phyloP scores from a whole-genome alignment of 1,139 yeast species.

The Candida pseudoviswanathii region DNA sequence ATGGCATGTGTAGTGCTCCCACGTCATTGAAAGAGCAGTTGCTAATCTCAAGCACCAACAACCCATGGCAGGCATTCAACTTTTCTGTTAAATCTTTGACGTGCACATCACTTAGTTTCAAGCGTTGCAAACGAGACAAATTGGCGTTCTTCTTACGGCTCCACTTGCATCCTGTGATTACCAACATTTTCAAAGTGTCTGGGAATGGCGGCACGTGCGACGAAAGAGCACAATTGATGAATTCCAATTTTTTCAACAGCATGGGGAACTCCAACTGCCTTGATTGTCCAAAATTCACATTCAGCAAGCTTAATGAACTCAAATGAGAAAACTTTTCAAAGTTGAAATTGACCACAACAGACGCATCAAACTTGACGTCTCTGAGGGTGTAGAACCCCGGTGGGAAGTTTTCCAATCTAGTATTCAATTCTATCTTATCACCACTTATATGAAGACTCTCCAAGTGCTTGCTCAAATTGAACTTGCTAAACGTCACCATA shows the following conservation, averaged over 20 bases:
- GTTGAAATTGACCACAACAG: conserved; percentile 12
- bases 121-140: conserved; percentile 11
- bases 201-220: conserved; percentile 16
- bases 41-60: conserved; percentile 12
- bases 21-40: conserved; percentile 6
- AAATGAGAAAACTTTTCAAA: conserved; percentile 13
- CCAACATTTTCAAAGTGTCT: conserved; percentile 14
- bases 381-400: conserved; percentile 13
- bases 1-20: conserved; percentile 9
- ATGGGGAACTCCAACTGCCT: conserved; percentile 13
- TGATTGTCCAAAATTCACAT: conserved; percentile 12
- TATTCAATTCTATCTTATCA: conserved; percentile 6
- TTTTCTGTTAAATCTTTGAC: conserved; percentile 16
- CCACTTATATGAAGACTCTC: conserved; percentile 14
- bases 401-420: conserved; percentile 13
- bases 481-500: conserved; percentile 14
- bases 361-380: conserved; percentile 14
- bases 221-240: conserved; percentile 14
- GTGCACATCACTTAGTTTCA: conserved; percentile 13
- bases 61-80: conserved; percentile 10
- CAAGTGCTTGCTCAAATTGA: conserved; percentile 14
- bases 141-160: conserved; percentile 13
- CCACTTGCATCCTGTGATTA: conserved; percentile 16
- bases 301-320: conserved; percentile 11
- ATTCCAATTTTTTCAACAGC: conserved; percentile 14